phyloP scores from a whole-genome alignment of 116 monocot genomes.

The Dioscorea cayenensis region DNA sequence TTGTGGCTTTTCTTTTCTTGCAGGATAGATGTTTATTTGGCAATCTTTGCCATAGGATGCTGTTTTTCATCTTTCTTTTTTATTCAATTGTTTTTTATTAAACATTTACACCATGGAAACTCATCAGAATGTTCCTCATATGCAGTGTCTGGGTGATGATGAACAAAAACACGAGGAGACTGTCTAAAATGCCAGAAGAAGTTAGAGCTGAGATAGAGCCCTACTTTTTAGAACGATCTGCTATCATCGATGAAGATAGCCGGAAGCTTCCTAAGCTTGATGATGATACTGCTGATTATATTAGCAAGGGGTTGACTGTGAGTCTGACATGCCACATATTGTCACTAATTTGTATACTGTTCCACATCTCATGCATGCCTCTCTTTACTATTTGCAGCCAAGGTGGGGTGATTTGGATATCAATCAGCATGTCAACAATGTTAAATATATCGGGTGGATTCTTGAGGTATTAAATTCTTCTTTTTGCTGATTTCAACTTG shows the following conservation, averaged over 20 bases:
- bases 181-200: constrained; percentile 83
- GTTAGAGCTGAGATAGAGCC: constrained; percentile 78
- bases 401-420: constrained; percentile 88
- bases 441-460: constrained; percentile 98
- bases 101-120: background rate
- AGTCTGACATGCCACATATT: background rate
- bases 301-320: constrained; percentile 65
- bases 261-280: constrained; percentile 63
- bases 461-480: constrained; percentile 61
- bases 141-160: constrained; percentile 96
- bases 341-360: background rate
- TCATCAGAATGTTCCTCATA: background rate
- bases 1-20: constrained; percentile 7
- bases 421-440: constrained; percentile 97
- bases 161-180: constrained; percentile 71
- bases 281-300: constrained; percentile 45
- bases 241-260: constrained; percentile 58
- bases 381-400: constrained; percentile 38
- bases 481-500: background rate
- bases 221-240: constrained; percentile 48
- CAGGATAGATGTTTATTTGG: background rate
- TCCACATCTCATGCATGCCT: background rate
- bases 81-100: background rate
- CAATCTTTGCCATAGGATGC: background rate
- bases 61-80: background rate